Evolutionary conservation across 2,329 filamentous ascomycete species (phyloP), one percentile per base, ranked within the genome.

Genomic region (Penicillium oxalicum): DNA sequence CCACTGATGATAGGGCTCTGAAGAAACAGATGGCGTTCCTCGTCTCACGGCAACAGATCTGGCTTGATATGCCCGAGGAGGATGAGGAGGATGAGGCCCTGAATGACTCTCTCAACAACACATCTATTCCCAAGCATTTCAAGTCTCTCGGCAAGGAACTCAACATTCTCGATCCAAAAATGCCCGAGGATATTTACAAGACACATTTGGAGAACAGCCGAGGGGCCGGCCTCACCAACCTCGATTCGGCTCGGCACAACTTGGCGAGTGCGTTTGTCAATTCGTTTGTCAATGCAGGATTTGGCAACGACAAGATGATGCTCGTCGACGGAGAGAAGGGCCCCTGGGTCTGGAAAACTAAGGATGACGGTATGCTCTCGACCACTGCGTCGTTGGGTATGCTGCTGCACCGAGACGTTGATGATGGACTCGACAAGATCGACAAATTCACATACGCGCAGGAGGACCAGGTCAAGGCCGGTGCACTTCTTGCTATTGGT

Each of bases 271-370:
- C 86, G 4, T 97, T 98, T 59, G 94, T 98, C 56, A 98, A 98
- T 64, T 88, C 87, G 0, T 97, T 98, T 63, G 90, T 93, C 54
- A 98, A 98, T 60, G 91, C 93, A 45, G 93, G 93, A 29, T 98
- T 90, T 61, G 88, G 90, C 38, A 87, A 91, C 49, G 93, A 98
- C 70, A 97, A 96, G 77, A 87, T 98, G 82, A 96, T 98, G 91
- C 77, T 97, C 49, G 85, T 89, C 37, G 86, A 93, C 18, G 85
- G 88, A 50, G 85, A 90, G 55, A 94, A 95, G 74, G 84, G 87
- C 61, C 88, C 86, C 55, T 98, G 93, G 91, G 88, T 98, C 4
- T 98, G 90, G 89, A 98, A 97, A 77, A 97, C 94, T 18, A 98
- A 98, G 73, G 90, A 94, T 37, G 91, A 96, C 63, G 93, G 93